Evolutionary conservation across 2,329 filamentous ascomycete species (phyloP).

Genomic region (Aspergillus sp.): DNA sequence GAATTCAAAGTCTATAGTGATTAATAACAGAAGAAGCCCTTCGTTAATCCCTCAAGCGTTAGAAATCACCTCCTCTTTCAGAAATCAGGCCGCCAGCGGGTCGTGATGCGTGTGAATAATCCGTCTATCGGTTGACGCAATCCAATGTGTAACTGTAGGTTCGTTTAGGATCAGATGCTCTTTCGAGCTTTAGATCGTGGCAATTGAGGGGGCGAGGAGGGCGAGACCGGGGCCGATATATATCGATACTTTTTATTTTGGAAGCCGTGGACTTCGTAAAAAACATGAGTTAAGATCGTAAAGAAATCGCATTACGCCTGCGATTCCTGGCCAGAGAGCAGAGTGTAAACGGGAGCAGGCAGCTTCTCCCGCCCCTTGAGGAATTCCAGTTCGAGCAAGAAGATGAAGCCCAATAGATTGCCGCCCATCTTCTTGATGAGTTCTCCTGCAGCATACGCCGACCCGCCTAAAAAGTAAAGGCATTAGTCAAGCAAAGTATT

Average conservation of each 20-base stretch:
- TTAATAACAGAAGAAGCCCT: constrained; percentile 3
- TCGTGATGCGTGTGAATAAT: constrained; percentile 32
- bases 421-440: constrained; percentile 86
- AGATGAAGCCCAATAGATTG: constrained; percentile 82
- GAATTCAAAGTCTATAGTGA: constrained; percentile 9
- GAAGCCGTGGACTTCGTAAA: constrained; percentile 4
- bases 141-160: constrained; percentile 2
- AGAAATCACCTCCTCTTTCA: constrained; percentile 1
- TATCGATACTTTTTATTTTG: constrained; percentile 8
- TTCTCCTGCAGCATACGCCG: constrained; percentile 80
- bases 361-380: constrained; percentile 91
- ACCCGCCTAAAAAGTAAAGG: constrained; percentile 65
- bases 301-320: constrained; percentile 14
- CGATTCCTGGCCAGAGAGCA: constrained; percentile 66
- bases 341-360: constrained; percentile 75
- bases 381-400: constrained; percentile 93
- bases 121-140: constrained; percentile 9
- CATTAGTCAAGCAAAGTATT: neutral
- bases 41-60: neutral
- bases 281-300: constrained; percentile 8
- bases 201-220: neutral
- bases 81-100: constrained; percentile 13
- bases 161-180: constrained; percentile 2
- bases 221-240: neutral
- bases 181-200: constrained; percentile 1